Evolutionary conservation across 1,284 basidiomycete species (phyloP), one percentile per base, ranked within the genome.

Genomic region (Gymnopus androsaceus): DNA sequence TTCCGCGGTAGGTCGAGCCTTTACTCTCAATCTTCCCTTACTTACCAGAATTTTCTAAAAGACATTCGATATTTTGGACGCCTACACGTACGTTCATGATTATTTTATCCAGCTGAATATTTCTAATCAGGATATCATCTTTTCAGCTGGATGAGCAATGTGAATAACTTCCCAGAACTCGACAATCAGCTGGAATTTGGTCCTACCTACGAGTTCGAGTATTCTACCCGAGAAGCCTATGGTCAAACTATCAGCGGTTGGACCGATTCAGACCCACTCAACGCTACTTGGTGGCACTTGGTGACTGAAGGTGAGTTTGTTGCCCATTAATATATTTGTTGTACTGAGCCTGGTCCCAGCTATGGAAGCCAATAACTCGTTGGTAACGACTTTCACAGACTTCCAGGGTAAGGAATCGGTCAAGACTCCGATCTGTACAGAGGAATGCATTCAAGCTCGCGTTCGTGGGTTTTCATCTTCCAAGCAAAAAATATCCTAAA

Each of bases 251-350:
- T 92, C 50, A 64, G 75, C 0, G 73, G 72, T 17, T 93, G 91
- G 91, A 78, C 80, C 5, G 65, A 69, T 4, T 75, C 77, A 47
- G 88, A 89, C 59, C 90, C 90, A 0, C 69, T 93, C 55, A 93
- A 93, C 63, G 88, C 87, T 15, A 91, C 90, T 4, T 93, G 88
- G 84, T 93, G 90, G 89, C 88, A 91, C 63, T 78, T 72, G 25
- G 83, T 92, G 38, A 92, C 91, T 3, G 88, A 92, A 72, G 80
- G 87, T 84, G 56, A 59, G 74, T 72, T 2, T 19, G 12, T 45
- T 19, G 15, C 15, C 15, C 2, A 17, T 44, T 34, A 31, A 12
- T 12, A 54, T 48, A 45, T 19, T 14, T 40, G 7, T 25, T 7
- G 19, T 14, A 3, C 12, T 23, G 7, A 36, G 17, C 36, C 31